A percentile compares a stretch with the other conserved stretches of the same genome.
Conservation (phyloP, 2,329 filamentous ascomycete genomes). For the Aspergillus terreus region DNA sequence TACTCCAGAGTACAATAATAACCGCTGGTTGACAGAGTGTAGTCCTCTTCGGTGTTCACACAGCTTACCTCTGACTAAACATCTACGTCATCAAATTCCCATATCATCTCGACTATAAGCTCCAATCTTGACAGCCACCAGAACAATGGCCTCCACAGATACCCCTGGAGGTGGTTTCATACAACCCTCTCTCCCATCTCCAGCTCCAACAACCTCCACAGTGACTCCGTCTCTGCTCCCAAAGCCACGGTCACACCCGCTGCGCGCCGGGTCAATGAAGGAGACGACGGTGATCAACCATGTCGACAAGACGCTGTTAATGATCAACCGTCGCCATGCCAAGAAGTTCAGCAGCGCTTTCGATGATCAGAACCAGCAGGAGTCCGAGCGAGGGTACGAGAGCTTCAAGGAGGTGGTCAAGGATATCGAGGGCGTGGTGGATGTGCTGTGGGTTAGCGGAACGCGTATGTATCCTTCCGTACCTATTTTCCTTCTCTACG, state of each 20-base stretch:
- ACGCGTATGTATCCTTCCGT: slow-evolving; percentile 63
- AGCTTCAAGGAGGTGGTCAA: slow-evolving; percentile 66
- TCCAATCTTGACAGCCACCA: neutral
- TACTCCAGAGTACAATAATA: no score
- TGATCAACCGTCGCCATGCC: slow-evolving; percentile 51
- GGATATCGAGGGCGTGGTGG: slow-evolving; percentile 71
- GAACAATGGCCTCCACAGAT: slow-evolving; percentile 10
- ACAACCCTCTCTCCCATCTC: slow-evolving; percentile 38
- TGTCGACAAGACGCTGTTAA: slow-evolving; percentile 51
- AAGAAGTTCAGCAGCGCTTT: slow-evolving; percentile 44
- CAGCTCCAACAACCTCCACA: slow-evolving; percentile 46
- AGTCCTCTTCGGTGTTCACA: no score
- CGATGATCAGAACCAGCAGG: slow-evolving; percentile 23
- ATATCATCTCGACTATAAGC: neutral
- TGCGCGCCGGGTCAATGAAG: slow-evolving; percentile 55
- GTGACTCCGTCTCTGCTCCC: slow-evolving; percentile 44
- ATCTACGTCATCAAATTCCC: neutral
- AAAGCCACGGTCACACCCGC: slow-evolving; percentile 49
- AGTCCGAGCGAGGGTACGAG: slow-evolving; percentile 50
- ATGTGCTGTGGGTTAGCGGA: slow-evolving; percentile 80
- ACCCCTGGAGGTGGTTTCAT: slow-evolving; percentile 39
- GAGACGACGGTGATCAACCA: slow-evolving; percentile 57
- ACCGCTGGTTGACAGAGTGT: no score
- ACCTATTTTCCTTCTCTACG: neutral
- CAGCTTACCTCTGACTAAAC: neutral